These are phyloP conservation scores for Cytospora piceicola DNA, from an alignment of 2,329 filamentous ascomycete species.

Conservation along the genomic window DNA sequence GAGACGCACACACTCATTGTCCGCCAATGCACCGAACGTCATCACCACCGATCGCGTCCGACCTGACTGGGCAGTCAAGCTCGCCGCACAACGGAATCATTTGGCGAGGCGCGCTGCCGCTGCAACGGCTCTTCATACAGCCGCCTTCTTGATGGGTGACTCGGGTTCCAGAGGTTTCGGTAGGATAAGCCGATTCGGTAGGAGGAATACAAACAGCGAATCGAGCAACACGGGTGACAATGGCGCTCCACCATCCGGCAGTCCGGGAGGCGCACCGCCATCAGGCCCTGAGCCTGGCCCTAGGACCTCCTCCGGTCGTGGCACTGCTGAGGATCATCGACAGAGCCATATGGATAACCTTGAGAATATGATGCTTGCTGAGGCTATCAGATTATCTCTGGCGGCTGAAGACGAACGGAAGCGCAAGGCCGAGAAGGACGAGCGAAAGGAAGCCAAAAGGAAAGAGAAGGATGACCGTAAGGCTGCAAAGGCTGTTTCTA, in stretches of 20 bases:
- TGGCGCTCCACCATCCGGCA: slow-evolving; percentile 36
- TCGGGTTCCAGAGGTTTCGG: slow-evolving; percentile 55
- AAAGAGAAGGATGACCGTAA: slow-evolving; percentile 85
- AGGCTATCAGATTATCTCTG: slow-evolving; percentile 89
- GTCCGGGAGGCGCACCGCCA: slow-evolving; percentile 31
- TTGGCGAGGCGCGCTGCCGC: slow-evolving; percentile 86
- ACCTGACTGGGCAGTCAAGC: slow-evolving; percentile 91
- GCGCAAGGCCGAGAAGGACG: slow-evolving; percentile 79
- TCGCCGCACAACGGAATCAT: slow-evolving; percentile 82
- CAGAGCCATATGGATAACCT: slow-evolving; percentile 76
- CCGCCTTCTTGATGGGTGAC: slow-evolving; percentile 85
- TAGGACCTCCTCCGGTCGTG: slow-evolving; percentile 39
- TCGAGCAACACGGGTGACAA: slow-evolving; percentile 37
- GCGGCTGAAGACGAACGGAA: slow-evolving; percentile 92
- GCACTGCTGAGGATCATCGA: slow-evolving; percentile 38
- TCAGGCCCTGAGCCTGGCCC: slow-evolving; percentile 42
- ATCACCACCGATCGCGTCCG: slow-evolving; percentile 91
- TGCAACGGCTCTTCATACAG: slow-evolving; percentile 91
- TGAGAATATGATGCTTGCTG: slow-evolving; percentile 98
- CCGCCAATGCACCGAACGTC: slow-evolving; percentile 81
- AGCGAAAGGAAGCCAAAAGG: slow-evolving; percentile 81
- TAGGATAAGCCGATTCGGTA: slow-evolving; percentile 59
- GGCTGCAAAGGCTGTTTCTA: slow-evolving; percentile 65
- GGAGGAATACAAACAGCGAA: slow-evolving; percentile 54
- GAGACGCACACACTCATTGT: slow-evolving; percentile 64